phyloP scores from a whole-genome alignment of 2,329 filamentous ascomycete species.

The Aspergillus fumigatiaffinis region DNA sequence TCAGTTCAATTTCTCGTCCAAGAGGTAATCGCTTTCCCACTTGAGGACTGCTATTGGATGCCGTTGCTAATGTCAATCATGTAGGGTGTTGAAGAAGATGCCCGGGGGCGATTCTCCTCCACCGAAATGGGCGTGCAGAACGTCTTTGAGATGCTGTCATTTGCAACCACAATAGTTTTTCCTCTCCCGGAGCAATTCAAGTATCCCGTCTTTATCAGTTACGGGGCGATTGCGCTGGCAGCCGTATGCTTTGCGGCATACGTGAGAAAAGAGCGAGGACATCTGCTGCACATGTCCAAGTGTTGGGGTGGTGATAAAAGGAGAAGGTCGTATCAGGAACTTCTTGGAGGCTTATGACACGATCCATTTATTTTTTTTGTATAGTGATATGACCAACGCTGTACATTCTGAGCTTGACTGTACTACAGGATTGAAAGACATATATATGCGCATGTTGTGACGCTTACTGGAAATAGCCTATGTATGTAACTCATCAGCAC shows the following conservation, averaged over 20 bases:
- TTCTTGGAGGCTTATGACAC: background rate
- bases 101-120: slow-evolving; percentile 65
- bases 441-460: background rate
- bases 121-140: slow-evolving; percentile 67
- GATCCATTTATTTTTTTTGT: background rate
- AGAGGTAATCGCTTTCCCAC: slow-evolving; percentile 42
- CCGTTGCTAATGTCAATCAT: background rate
- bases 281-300: slow-evolving; percentile 50
- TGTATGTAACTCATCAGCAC: background rate
- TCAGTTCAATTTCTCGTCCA: slow-evolving; percentile 60
- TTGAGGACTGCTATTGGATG: background rate
- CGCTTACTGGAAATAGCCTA: no score
- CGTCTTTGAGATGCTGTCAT: slow-evolving; percentile 65
- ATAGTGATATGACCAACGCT: background rate
- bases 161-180: slow-evolving; percentile 62
- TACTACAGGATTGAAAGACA: background rate
- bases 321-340: background rate
- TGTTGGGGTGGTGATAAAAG: slow-evolving; percentile 14
- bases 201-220: slow-evolving; percentile 59
- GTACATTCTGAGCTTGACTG: background rate
- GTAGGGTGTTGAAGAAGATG: slow-evolving; percentile 52
- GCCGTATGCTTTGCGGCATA: slow-evolving; percentile 50
- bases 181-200: slow-evolving; percentile 60
- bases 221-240: slow-evolving; percentile 31
- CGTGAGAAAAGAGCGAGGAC: slow-evolving; percentile 56